Evolutionary conservation across 2,329 filamentous ascomycete species (phyloP).

Genomic region (Penicillium sp.): DNA sequence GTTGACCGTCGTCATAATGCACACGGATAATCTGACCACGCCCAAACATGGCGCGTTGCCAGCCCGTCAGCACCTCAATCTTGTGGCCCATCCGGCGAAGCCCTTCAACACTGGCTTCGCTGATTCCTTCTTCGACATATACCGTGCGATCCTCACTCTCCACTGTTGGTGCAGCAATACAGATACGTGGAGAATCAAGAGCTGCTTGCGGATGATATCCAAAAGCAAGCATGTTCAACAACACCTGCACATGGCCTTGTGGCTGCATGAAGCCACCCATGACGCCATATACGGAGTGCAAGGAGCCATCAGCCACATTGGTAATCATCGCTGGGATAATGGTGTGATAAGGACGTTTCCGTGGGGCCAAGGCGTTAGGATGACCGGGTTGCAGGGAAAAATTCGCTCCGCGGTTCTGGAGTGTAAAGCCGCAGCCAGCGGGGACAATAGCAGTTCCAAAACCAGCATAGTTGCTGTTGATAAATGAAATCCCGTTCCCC

Average conservation of each 20-base stretch:
- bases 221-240: constrained; percentile 83
- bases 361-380: constrained; percentile 71
- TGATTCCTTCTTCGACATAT: constrained; percentile 21
- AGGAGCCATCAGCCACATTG: constrained; percentile 61
- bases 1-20: constrained; percentile 66
- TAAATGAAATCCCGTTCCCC: constrained; percentile 91
- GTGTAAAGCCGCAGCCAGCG: constrained; percentile 76
- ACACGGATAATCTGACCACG: constrained; percentile 31
- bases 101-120: constrained; percentile 16
- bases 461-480: constrained; percentile 88
- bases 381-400: constrained; percentile 66
- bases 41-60: constrained; percentile 20
- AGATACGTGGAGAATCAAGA: constrained; percentile 85
- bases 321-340: constrained; percentile 93
- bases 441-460: constrained; percentile 84
- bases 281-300: constrained; percentile 86
- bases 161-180: constrained; percentile 66
- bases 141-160: constrained; percentile 35
- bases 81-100: constrained; percentile 19
- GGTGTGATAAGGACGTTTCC: constrained; percentile 92
- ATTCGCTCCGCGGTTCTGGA: constrained; percentile 88
- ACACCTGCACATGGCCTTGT: constrained; percentile 88
- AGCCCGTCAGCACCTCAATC: constrained; percentile 17
- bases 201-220: constrained; percentile 77
- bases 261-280: constrained; percentile 99